Evolutionary conservation across 2,329 filamentous ascomycete genomes (phyloP).

Genomic region (Calonectria multiphialidica): DNA sequence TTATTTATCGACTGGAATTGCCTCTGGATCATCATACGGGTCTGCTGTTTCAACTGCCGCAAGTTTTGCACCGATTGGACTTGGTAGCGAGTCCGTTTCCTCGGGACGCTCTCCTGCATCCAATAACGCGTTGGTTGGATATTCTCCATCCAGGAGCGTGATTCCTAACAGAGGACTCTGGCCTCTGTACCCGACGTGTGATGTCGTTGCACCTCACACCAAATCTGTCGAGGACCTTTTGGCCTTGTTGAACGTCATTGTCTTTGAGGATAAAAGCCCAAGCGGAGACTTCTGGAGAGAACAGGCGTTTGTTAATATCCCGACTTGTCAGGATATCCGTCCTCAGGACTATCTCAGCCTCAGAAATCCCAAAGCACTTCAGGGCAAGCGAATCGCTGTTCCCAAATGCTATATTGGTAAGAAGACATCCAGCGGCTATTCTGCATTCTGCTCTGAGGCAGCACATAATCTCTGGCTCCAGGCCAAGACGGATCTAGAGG

Average conservation of each 20-base stretch:
- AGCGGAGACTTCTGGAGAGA: conserved; percentile 65
- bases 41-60: conserved; percentile 63
- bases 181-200: conserved; percentile 68
- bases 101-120: conserved; percentile 68
- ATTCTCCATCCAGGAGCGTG: conserved; percentile 65
- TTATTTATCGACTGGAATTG: conserved; percentile 66
- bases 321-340: conserved; percentile 36
- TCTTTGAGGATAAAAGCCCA: conserved; percentile 53
- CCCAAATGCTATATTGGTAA: conserved; percentile 27
- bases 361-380: conserved; percentile 34
- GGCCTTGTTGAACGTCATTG: conserved; percentile 61
- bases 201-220: conserved; percentile 66
- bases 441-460: conserved; percentile 29
- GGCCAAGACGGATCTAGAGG: conserved; percentile 51
- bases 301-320: conserved; percentile 59
- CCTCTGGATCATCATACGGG: conserved; percentile 70
- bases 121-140: conserved; percentile 67
- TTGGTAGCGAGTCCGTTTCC: conserved; percentile 68
- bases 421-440: background rate
- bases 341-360: conserved; percentile 51
- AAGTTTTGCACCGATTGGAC: conserved; percentile 64
- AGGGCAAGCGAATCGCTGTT: conserved; percentile 28
- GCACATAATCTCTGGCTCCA: conserved; percentile 45
- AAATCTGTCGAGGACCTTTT: conserved; percentile 64
- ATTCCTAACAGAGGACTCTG: conserved; percentile 65